Conservation (phyloP, 202 grass and related monocot genomes). For the Eragrostis tef region DNA sequence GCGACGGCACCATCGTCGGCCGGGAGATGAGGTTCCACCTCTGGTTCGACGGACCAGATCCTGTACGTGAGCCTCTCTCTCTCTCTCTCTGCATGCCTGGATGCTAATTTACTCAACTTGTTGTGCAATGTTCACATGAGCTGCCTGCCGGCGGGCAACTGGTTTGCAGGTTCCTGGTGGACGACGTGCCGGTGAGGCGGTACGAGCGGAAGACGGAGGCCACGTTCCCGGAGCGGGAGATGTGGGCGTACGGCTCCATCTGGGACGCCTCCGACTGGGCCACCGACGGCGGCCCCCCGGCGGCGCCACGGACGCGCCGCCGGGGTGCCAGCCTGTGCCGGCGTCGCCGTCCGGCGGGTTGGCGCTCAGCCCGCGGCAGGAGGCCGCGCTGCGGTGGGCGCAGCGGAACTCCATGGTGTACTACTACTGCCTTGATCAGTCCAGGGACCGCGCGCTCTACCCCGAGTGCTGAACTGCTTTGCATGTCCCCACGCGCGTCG, state of each 20-base stretch:
- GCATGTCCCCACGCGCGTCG: too few relatives aligned
- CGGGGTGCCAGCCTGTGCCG: conserved; percentile 46
- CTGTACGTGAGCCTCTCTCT: conserved; percentile 46
- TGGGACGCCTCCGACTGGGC: conserved; percentile 82
- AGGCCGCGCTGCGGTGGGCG: conserved; percentile 64
- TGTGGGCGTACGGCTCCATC: conserved; percentile 72
- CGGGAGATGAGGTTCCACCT: conserved; percentile 70
- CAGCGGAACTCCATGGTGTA: conserved; percentile 69
- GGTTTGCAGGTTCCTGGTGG: conserved; percentile 59
- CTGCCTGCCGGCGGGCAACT: not conserved
- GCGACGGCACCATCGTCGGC: conserved; percentile 61
- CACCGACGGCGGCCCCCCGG: conserved; percentile 66
- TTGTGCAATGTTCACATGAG: not conserved
- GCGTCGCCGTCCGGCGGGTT: conserved; percentile 43
- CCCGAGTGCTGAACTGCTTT: conserved; percentile 59
- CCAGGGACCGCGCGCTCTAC: conserved; percentile 65
- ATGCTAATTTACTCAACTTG: too few relatives aligned
- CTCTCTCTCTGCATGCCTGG: not conserved
- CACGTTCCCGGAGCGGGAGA: conserved; percentile 56
- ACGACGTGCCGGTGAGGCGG: conserved; percentile 68
- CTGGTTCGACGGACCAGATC: conserved; percentile 76
- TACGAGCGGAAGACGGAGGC: conserved; percentile 63
- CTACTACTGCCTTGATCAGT: conserved; percentile 61
- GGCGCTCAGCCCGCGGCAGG: conserved; percentile 55
- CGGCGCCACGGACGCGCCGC: conserved; percentile 43